Percentiles rank a stretch among this genome's conserved stretches.
These are phyloP conservation scores for Tuber aestivum DNA, from an alignment of 495 filamentous ascomycete species.

Conservation along the genomic window DNA sequence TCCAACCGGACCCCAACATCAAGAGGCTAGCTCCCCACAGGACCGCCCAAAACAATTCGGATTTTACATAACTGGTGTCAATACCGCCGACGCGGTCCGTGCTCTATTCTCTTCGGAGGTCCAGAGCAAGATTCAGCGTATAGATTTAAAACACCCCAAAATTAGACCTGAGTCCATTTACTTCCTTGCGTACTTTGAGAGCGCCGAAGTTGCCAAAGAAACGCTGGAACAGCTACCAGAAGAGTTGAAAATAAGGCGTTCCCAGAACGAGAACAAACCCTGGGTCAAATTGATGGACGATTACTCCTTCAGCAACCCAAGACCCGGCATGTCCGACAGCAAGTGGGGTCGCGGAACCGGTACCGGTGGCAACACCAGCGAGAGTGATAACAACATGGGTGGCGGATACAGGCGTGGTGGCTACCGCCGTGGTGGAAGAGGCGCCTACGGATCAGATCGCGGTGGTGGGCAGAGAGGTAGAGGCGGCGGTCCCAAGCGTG, in stretches of 20 bases:
- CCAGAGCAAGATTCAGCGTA: constrained; percentile 64
- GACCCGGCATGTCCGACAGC: constrained; percentile 68
- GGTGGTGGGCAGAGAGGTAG: constrained; percentile 13
- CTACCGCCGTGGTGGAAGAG: constrained; percentile 7
- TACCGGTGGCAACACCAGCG: constrained; percentile 59
- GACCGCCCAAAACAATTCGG: constrained; percentile 55
- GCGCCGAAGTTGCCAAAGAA: constrained; percentile 66
- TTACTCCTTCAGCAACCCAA: constrained; percentile 44
- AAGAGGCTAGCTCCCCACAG: constrained; percentile 38
- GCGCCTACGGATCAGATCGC: constrained; percentile 4
- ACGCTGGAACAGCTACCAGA: constrained; percentile 65
- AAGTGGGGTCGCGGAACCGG: constrained; percentile 49
- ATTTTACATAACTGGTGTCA: constrained; percentile 76
- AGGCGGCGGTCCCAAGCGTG: not conserved
- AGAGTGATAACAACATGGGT: constrained; percentile 50
- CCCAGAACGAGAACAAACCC: constrained; percentile 63
- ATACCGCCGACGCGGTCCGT: constrained; percentile 68
- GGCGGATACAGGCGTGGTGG: constrained; percentile 14
- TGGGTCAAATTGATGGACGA: constrained; percentile 72
- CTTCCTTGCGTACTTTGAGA: constrained; percentile 74
- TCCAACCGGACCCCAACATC: constrained; percentile 20
- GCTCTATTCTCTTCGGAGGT: constrained; percentile 77
- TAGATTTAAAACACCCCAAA: constrained; percentile 52
- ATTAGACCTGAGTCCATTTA: constrained; percentile 44
- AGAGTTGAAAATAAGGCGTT: constrained; percentile 62